Conservation (phyloP, 129 eudicot genomes). For the Solidago caesia region DNA sequence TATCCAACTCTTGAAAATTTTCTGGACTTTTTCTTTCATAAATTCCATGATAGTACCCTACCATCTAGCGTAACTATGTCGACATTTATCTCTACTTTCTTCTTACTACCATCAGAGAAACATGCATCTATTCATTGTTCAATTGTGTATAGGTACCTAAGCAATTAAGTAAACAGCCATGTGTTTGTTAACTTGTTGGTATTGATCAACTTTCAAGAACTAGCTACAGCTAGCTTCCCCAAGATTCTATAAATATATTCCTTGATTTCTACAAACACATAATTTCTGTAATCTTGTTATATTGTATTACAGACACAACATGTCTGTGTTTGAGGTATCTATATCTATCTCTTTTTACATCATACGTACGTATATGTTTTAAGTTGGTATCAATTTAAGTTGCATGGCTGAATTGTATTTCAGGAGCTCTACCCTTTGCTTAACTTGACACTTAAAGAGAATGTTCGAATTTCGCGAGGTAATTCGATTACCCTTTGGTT, state of each 20-base stretch:
- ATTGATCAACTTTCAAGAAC: too few relatives aligned
- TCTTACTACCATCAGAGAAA: neutral
- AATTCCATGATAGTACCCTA: neutral
- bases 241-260: neutral
- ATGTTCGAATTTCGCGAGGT: conserved; percentile 42
- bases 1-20: conserved; percentile 7
- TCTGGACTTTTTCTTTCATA: neutral
- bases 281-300: neutral
- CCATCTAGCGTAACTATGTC: conserved; percentile 21
- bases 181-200: too few relatives aligned
- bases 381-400: too few relatives aligned
- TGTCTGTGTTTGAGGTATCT: conserved; percentile 49
- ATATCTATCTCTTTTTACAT: neutral
- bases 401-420: conserved; percentile 14
- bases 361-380: too few relatives aligned
- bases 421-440: conserved; percentile 44
- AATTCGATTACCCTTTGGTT: conserved; percentile 15
- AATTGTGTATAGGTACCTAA: too few relatives aligned
- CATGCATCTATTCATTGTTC: neutral
- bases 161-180: too few relatives aligned
- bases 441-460: conserved; percentile 22
- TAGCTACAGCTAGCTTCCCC: too few relatives aligned
- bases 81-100: conserved; percentile 17
- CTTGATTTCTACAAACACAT: too few relatives aligned
- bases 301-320: conserved; percentile 21